Percentiles rank a stretch among this genome's conserved stretches.
Conservation (phyloP, 2,329 filamentous ascomycete genomes). For the Periglandula ipomoeae region DNA sequence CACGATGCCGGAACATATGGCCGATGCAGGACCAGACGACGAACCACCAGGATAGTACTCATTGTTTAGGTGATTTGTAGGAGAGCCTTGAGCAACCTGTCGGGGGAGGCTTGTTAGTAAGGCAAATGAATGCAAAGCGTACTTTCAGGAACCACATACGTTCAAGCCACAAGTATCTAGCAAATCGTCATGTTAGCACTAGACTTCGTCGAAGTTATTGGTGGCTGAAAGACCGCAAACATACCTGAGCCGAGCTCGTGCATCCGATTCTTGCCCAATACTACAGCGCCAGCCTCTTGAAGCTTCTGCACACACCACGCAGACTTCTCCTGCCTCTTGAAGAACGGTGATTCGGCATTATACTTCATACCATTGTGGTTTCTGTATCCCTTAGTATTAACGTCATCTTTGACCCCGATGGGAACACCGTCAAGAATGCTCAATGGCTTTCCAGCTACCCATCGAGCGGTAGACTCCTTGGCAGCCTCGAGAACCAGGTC, state of each 20-base stretch:
- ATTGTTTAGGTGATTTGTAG: constrained; percentile 67
- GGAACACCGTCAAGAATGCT: constrained; percentile 74
- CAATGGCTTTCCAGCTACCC: constrained; percentile 54
- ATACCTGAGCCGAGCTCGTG: constrained; percentile 63
- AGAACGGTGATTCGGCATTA: constrained; percentile 42
- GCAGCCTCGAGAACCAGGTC: constrained; percentile 59
- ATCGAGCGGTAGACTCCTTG: constrained; percentile 63
- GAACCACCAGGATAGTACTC: constrained; percentile 75
- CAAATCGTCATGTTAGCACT: background rate
- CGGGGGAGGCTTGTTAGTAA: constrained; percentile 25
- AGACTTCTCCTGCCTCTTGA: constrained; percentile 44
- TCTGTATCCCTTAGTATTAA: constrained; percentile 60
- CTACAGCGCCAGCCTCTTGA: constrained; percentile 64
- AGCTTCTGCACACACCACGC: constrained; percentile 64
- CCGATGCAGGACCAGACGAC: constrained; percentile 67
- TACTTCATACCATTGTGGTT: constrained; percentile 56
- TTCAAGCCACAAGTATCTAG: constrained; percentile 77
- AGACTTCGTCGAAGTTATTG: background rate
- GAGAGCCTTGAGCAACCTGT: constrained; percentile 58
- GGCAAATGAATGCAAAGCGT: background rate
- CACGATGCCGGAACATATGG: constrained; percentile 59
- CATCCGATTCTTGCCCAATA: constrained; percentile 71
- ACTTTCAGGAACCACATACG: constrained; percentile 20
- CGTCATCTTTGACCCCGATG: constrained; percentile 76
- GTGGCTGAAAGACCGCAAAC: constrained; percentile 24